These are phyloP conservation scores for Populus simonii DNA, from an alignment of 345 rosid species.

Conservation along the genomic window DNA sequence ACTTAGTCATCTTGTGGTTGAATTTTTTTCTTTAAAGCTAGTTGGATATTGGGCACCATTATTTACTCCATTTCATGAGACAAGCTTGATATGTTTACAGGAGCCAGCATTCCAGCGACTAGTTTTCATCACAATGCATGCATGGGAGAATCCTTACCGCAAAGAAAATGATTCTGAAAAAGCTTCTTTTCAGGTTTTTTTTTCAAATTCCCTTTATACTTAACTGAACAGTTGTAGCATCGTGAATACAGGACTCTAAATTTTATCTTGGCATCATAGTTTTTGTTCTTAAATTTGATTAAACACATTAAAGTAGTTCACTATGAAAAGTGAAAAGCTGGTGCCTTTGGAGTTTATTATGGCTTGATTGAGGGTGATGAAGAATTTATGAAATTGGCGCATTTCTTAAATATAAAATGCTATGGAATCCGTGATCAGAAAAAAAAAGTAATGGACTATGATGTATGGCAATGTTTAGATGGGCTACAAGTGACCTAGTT, in stretches of 20 bases:
- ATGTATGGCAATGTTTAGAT: not conserved
- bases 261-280: not conserved
- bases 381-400: not conserved
- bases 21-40: not conserved
- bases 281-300: constrained; percentile 1
- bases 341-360: not conserved
- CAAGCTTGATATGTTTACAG: constrained; percentile 34
- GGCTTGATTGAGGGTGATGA: not conserved
- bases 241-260: not conserved
- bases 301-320: not conserved
- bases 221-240: constrained; percentile 13
- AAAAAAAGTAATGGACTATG: not conserved
- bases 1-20: not conserved
- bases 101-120: constrained; percentile 90
- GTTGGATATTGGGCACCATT: not conserved
- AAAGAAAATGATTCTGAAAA: constrained; percentile 40
- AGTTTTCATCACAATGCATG: constrained; percentile 92
- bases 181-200: constrained; percentile 62
- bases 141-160: constrained; percentile 78
- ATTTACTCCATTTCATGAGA: not conserved
- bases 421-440: not conserved
- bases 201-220: not conserved
- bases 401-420: not conserved
- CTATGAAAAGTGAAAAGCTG: not conserved
- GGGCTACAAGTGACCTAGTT: not conserved